Base-by-base conservation (phyloP, 2,329 filamentous ascomycete species). In the Trichoderma atroviride region DNA sequence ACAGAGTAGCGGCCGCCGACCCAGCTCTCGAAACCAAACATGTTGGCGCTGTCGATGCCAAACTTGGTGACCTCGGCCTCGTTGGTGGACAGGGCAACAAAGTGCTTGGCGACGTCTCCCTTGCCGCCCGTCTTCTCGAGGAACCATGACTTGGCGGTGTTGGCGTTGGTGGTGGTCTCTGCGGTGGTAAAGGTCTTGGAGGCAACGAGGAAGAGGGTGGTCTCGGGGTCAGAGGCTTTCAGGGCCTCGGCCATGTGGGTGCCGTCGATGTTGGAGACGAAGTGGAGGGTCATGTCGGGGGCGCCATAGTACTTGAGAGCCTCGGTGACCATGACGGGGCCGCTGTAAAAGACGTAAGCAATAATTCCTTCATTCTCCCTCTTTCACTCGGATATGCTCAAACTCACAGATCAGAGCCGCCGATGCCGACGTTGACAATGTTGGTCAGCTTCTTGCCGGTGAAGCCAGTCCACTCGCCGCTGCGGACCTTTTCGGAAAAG, bases 171-270 rank as follows among this genome's bases (percentile, higher is more conserved):
- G 71, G 87, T 91, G 60, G 96, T 99, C 88, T 99, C 96, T 70
- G 96, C 96, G 11, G 96, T 99, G 72, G 96, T 99, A 83, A 99
- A 99, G 72, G 96, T 99, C 91, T 99, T 99, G 82, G 95, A 98
- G 69, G 96, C 96, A 75, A 99, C 89, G 75, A 99, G 88, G 91
- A 99, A 98, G 73, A 99, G 91, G n/a, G 96, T 97, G 59, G 95
- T 97, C 85, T 99, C 96, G 60, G 95, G 95, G 81, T 99, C 90
- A 10, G 95, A 97, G 76, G 90, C 83, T 79, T 89, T 91, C 71
- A 98, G 88, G 62, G 96, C 94, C 84, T 99, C 96, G 59, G 94
- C 92, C 80, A 98, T 93, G 85, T 99, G 96, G 68, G 96, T 99
- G 74, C 96, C 96, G 80, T 99, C 96, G 79, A 99, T 98, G 88